Percentiles rank a stretch among this genome's conserved stretches.
These are phyloP conservation scores for Phytopythium montanum DNA, from an alignment of 352 stramenopile species.

Conservation along the genomic window DNA sequence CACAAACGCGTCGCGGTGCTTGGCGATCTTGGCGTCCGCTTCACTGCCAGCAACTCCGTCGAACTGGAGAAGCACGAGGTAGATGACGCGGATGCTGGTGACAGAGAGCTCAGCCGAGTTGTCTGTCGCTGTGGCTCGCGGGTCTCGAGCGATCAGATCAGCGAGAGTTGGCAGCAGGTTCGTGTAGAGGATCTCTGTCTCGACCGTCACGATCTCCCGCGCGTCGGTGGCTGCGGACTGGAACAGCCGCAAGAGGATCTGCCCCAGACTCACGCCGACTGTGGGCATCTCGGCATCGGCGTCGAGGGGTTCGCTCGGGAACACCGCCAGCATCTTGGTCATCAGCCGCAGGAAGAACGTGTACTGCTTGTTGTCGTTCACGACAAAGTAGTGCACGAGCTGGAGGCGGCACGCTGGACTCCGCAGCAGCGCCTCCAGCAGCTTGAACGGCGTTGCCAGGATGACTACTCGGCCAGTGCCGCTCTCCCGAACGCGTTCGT, in stretches of 20 bases:
- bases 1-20: slow-evolving; percentile 34
- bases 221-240: slow-evolving; percentile 31
- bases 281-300: slow-evolving; percentile 12
- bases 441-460: slow-evolving; percentile 41
- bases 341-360: slow-evolving; percentile 68
- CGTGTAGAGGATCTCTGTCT: slow-evolving; percentile 39
- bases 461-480: slow-evolving; percentile 21
- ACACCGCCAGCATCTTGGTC: slow-evolving; percentile 52
- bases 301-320: slow-evolving; percentile 38
- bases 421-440: slow-evolving; percentile 41
- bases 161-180: slow-evolving; percentile 52
- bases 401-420: slow-evolving; percentile 49
- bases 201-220: slow-evolving; percentile 33
- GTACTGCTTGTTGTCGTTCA: slow-evolving; percentile 57
- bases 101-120: slow-evolving; percentile 18
- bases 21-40: slow-evolving; percentile 11
- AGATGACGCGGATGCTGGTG: slow-evolving; percentile 53
- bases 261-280: slow-evolving; percentile 30
- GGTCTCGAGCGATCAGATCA: slow-evolving; percentile 15
- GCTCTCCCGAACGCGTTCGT: slow-evolving; percentile 16
- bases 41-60: slow-evolving; percentile 18
- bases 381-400: slow-evolving; percentile 51
- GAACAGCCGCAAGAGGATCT: slow-evolving; percentile 48
- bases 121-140: not conserved
- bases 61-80: slow-evolving; percentile 47